Percentiles rank a stretch among this genome's conserved stretches.
Conservation (phyloP, 1,284 basidiomycete genomes). For the Vanrija sp. region DNA sequence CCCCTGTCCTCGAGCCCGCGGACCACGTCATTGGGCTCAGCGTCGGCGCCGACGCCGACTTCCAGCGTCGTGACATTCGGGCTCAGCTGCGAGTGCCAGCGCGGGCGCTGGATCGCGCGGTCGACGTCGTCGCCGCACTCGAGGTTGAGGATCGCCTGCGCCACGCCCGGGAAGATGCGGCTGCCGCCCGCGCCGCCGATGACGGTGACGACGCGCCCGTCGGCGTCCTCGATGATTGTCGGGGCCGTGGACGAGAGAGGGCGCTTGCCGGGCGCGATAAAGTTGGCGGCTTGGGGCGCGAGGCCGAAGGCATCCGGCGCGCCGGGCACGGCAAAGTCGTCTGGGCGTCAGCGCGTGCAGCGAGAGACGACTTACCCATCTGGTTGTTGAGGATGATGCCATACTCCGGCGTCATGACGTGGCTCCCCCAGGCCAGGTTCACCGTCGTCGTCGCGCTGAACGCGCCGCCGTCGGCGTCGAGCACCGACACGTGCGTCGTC, state of each 20-base stretch:
- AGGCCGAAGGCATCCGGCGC: constrained; percentile 78
- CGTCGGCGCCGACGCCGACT: constrained; percentile 36
- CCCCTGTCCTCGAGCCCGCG: constrained; percentile 59
- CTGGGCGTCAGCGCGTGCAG: constrained; percentile 42
- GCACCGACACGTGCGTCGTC: constrained; percentile 77
- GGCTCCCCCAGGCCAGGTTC: constrained; percentile 76
- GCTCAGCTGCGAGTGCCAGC: constrained; percentile 88
- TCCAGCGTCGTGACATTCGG: constrained; percentile 65
- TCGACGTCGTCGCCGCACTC: constrained; percentile 76
- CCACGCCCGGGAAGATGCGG: constrained; percentile 72
- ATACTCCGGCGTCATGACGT: constrained; percentile 73
- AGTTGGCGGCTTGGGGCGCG: constrained; percentile 81
- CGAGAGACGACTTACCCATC: constrained; percentile 26
- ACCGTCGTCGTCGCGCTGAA: constrained; percentile 79
- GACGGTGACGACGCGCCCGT: constrained; percentile 67
- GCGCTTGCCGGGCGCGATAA: constrained; percentile 76
- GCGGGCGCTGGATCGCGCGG: constrained; percentile 72
- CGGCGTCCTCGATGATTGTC: constrained; percentile 67
- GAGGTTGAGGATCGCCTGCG: constrained; percentile 75
- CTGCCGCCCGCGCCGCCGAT: constrained; percentile 83
- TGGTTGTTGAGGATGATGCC: constrained; percentile 87
- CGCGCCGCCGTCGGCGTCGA: constrained; percentile 78
- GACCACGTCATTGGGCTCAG: constrained; percentile 57
- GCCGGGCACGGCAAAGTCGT: constrained; percentile 81
- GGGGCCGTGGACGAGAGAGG: constrained; percentile 77